Conservation (phyloP, 257 asterid genomes). For the Solanum rostratum region DNA sequence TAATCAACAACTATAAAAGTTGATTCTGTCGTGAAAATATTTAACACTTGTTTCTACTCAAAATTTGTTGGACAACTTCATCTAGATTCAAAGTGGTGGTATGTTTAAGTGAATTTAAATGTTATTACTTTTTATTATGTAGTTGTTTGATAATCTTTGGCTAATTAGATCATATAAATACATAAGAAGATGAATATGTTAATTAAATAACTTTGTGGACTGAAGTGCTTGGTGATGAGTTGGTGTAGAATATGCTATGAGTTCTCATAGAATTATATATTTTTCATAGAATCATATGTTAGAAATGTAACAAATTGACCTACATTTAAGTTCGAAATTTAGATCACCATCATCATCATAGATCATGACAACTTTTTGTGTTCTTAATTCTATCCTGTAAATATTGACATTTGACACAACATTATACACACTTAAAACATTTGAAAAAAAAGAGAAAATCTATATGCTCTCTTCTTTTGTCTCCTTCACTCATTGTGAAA, state of each 20-base stretch:
- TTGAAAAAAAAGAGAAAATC: too few relatives aligned
- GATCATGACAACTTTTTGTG: too few relatives aligned
- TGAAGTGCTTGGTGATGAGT: background rate
- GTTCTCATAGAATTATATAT: background rate
- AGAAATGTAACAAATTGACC: background rate
- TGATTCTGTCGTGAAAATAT: background rate
- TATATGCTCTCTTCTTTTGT: too few relatives aligned
- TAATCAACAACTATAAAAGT: background rate
- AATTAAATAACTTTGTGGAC: background rate
- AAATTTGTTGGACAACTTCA: background rate
- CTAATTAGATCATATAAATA: background rate
- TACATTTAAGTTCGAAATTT: background rate
- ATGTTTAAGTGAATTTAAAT: background rate
- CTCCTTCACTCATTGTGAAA: too few relatives aligned
- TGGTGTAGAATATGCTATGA: background rate
- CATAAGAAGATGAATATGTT: background rate
- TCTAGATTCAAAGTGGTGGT: background rate
- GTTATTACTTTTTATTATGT: background rate
- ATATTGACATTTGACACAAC: too few relatives aligned
- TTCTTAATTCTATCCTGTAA: too few relatives aligned
- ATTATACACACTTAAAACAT: too few relatives aligned
- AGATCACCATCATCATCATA: background rate
- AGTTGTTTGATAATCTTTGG: background rate
- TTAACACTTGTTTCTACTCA: background rate
- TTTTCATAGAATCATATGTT: background rate